Evolutionary conservation across 805 yeast species (phyloP).

Genomic region (Saturnispora gosingensis): DNA sequence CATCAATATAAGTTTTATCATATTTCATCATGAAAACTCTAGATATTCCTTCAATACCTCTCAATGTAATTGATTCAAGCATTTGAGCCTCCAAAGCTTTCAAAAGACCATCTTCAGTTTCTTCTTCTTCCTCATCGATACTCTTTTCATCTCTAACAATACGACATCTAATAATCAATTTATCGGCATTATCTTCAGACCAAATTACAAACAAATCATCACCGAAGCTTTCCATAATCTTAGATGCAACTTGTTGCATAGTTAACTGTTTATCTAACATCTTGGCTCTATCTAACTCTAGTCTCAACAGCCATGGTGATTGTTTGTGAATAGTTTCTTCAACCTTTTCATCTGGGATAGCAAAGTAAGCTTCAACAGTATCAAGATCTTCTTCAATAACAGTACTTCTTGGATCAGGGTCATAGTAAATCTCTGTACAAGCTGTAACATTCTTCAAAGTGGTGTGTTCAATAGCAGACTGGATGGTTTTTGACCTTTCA

Average conservation of each 20-base stretch:
- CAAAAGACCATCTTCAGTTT: slow-evolving; percentile 94
- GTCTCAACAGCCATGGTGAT: slow-evolving; percentile 95
- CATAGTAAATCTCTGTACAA: slow-evolving; percentile 95
- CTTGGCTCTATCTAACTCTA: slow-evolving; percentile 96
- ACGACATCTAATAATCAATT: slow-evolving; percentile 94
- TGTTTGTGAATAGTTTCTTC: slow-evolving; percentile 90
- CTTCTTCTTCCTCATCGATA: slow-evolving; percentile 86
- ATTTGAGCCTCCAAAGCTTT: slow-evolving; percentile 92
- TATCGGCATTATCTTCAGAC: slow-evolving; percentile 98
- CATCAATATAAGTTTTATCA: slow-evolving; percentile 62
- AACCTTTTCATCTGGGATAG: slow-evolving; percentile 95
- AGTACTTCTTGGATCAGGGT: slow-evolving; percentile 97
- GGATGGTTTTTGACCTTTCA: slow-evolving; percentile 88
- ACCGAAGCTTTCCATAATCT: slow-evolving; percentile 84
- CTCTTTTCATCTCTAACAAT: slow-evolving; percentile 94
- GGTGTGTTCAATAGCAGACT: slow-evolving; percentile 96
- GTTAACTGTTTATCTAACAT: slow-evolving; percentile 97
- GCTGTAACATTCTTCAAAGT: slow-evolving; percentile 90
- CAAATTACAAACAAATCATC: slow-evolving; percentile 95
- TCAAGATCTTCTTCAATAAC: slow-evolving; percentile 94
- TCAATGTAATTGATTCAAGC: slow-evolving; percentile 87
- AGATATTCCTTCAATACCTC: slow-evolving; percentile 92
- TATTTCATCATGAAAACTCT: slow-evolving; percentile 88
- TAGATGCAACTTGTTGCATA: slow-evolving; percentile 97
- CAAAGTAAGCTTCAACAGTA: slow-evolving; percentile 93